Base-by-base conservation (phyloP, 2,329 filamentous ascomycete genomes). In the Ascochyta koolunga region DNA sequence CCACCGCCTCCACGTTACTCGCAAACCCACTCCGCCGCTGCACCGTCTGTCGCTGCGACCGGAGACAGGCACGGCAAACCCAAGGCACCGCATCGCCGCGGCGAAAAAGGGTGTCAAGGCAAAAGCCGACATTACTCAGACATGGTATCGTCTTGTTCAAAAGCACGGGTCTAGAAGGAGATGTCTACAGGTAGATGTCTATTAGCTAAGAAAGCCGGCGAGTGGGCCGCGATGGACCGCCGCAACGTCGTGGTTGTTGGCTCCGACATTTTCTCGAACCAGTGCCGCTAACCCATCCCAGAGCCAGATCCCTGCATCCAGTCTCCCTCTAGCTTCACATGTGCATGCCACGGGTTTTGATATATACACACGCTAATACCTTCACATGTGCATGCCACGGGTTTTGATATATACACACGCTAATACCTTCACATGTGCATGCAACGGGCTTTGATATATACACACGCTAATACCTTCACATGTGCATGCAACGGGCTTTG, bases 11-110 rank as follows among this genome's bases (percentile, higher is more conserved):
- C 22, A 48, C 52, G n/a, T 43, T 55, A 9, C 50, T 65, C 36
- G 64, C 61, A 46, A 63, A 62, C 3, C 46, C 35, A 22, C 42
- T 55, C 42, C 43, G 54, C 31, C 58, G 64, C 19, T 51, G 66
- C 48, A 58, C 40, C 15, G 55, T 49, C 50, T 58, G 66, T 46
- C 64, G 62, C 55, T 63, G 62, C 33, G 54, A 58, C 29, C 61
- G 69, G 29, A 71, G 60, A 60, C 73, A 75, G 15, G 68, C 62
- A 42, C 69, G 64, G 58, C 73, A 75, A 13, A 66, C 75, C 73
- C 72, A 76, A 10, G 69, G 58, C 11, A 42, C 25, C 37, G 49
- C 7, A 35, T 35, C 57, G 19, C 59, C 46, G 46, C 68, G 68
- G 32, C 65, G 62, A 22, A 72, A 55, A 29, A 51, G 22, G 66